A percentile compares a stretch with the other conserved stretches of the same genome.
Evolutionary conservation across 1,284 basidiomycete genomes (phyloP).

Genomic region (Ganoderma leucocontextum): DNA sequence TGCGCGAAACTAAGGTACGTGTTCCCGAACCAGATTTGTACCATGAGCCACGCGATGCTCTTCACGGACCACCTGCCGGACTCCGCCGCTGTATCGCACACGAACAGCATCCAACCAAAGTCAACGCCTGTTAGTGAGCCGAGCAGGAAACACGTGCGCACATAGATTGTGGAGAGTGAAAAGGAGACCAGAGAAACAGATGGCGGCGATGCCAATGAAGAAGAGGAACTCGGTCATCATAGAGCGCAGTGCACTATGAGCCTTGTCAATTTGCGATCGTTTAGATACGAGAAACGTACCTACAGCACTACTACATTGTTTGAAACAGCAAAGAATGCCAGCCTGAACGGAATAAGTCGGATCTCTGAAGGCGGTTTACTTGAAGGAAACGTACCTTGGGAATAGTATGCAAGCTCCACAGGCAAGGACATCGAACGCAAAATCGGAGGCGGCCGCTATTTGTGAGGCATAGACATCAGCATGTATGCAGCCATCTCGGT

Average conservation of each 20-base stretch:
- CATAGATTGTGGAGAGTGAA: slow-evolving; percentile 87
- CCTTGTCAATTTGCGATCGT: slow-evolving; percentile 18
- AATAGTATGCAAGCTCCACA: slow-evolving; percentile 90
- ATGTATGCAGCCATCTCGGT: background rate
- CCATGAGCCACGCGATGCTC: slow-evolving; percentile 82
- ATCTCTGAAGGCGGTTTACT: background rate
- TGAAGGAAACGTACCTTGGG: slow-evolving; percentile 62
- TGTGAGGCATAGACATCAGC: background rate
- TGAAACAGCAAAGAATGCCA: slow-evolving; percentile 87
- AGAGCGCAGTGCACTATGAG: slow-evolving; percentile 69
- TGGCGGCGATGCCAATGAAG: slow-evolving; percentile 83
- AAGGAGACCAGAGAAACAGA: slow-evolving; percentile 88
- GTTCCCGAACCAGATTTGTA: slow-evolving; percentile 88
- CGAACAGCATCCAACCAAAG: background rate
- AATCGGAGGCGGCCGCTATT: slow-evolving; percentile 64
- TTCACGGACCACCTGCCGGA: slow-evolving; percentile 64
- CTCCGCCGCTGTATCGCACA: slow-evolving; percentile 47
- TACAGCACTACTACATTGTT: slow-evolving; percentile 88
- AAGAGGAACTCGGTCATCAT: slow-evolving; percentile 85
- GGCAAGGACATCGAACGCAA: slow-evolving; percentile 85
- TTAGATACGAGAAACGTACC: slow-evolving; percentile 35
- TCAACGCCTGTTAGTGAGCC: background rate
- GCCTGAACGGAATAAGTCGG: slow-evolving; percentile 44
- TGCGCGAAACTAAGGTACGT: slow-evolving; percentile 75
- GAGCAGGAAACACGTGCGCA: slow-evolving; percentile 31